These are phyloP conservation scores for Leishmania guyanensis DNA, from an alignment of 208 protist genomes.

Conservation along the genomic window DNA sequence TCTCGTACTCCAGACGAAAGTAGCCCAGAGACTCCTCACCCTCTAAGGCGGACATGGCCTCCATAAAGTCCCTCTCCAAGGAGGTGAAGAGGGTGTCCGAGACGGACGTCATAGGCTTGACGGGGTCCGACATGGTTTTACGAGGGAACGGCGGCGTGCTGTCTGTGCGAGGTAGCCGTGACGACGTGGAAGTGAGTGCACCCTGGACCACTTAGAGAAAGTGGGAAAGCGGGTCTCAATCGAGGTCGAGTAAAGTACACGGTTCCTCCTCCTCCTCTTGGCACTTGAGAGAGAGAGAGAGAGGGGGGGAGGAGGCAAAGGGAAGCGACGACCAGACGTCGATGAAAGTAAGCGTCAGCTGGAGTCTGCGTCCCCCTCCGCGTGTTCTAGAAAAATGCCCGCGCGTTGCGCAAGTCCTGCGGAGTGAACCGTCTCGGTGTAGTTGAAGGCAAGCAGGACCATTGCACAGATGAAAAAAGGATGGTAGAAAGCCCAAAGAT, in stretches of 20 bases:
- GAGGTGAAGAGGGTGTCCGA: conserved; percentile 78
- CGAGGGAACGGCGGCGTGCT: not conserved
- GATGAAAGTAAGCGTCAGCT: not conserved
- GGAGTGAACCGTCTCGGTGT: not conserved
- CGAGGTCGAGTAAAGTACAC: not conserved
- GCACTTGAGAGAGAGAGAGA: not conserved
- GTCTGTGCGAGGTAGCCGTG: not conserved
- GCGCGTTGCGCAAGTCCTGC: not conserved
- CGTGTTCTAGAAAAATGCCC: not conserved
- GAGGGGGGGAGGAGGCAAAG: not conserved
- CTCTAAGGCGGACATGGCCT: conserved; percentile 93
- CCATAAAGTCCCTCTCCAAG: conserved; percentile 95
- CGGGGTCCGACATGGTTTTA: conserved; percentile 29
- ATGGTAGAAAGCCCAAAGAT: not conserved
- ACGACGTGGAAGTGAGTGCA: not conserved
- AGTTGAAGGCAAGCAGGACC: not conserved
- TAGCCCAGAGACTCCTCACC: conserved; percentile 93
- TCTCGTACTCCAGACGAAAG: conserved; percentile 98
- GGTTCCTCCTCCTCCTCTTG: not conserved
- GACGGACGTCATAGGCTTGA: conserved; percentile 62
- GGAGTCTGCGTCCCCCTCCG: not conserved
- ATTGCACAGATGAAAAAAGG: not conserved
- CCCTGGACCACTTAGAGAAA: not conserved
- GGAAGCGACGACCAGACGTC: not conserved
- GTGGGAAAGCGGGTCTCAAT: not conserved